Evolutionary conservation across 306 rosid genomes (phyloP), one percentile per base, ranked within the genome.

Genomic region (Lathyrus oleraceus): DNA sequence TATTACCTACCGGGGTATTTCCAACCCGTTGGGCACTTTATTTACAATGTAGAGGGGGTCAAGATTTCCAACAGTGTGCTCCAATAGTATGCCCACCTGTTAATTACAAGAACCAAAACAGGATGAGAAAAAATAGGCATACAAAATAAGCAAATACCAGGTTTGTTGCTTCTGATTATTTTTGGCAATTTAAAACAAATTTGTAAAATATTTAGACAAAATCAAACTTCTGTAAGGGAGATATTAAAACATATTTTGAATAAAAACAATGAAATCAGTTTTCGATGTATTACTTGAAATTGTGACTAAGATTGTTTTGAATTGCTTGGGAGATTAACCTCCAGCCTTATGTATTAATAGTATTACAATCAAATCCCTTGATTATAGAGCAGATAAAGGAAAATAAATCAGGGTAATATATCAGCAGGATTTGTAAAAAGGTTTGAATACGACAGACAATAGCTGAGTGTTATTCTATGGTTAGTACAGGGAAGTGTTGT

Each of bases 51-150:
- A 82, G 48, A 82, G 86, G 52, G 86, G 86, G 60, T 82, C 83
- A 21, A 82, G 86, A 82, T 82, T 75, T 87, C 99, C 99, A 81
- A 94, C 99, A 0, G 99, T 91, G 89, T 91, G 99, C 82, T 94
- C 97, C 95, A 94, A 76, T 38, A 94, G 76, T 64, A 94, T 79
- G 21, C 97, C 99, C 36, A 94, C 96, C 99, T 94, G 80, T 61
- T 71, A 81, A 77, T 81, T 71, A 74, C 79, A 57, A 30, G 21
- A 75, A 61, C 52, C 67, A 68, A 75, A 54, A 61, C 25, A 42
- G 42, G 54, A 28, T 61, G 75, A 66, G 54, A 73, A 65, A 65
- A 54, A 48, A 56, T 14, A 52, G 14, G 61, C 28, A 28, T 13
- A n/a, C 56, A 60, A 25, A 38, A 70, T 10, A 44, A 36, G 44